Evolutionary conservation across 2,329 filamentous ascomycete genomes (phyloP).

Genomic region (Microthyrium microscopicum): DNA sequence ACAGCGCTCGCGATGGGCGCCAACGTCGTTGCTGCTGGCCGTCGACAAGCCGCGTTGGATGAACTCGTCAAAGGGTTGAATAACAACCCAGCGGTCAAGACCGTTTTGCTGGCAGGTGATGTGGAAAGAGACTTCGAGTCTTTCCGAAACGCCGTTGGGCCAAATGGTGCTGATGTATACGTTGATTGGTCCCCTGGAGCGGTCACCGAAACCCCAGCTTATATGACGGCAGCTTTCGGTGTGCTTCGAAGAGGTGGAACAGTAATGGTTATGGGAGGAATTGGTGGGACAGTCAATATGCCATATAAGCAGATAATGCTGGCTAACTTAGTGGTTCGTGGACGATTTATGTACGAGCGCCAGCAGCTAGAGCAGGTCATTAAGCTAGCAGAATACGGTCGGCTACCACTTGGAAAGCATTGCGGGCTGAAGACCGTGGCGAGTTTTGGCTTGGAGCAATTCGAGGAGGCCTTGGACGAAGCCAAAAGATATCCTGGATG

Average conservation of each 20-base stretch:
- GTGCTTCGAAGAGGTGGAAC: conserved; percentile 21
- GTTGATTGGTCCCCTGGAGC: conserved; percentile 30
- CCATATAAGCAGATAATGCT: background rate
- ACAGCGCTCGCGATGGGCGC: conserved; percentile 35
- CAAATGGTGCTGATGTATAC: conserved; percentile 31
- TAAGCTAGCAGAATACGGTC: background rate
- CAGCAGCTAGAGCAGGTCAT: background rate
- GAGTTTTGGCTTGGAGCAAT: background rate
- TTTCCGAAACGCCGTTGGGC: conserved; percentile 18
- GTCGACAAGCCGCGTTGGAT: conserved; percentile 23
- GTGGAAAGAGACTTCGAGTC: conserved; percentile 20
- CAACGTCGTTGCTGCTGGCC: conserved; percentile 34
- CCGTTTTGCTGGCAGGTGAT: conserved; percentile 26
- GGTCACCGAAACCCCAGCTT: conserved; percentile 19
- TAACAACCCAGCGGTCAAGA: no score
- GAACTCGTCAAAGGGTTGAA: no score
- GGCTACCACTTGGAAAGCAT: background rate
- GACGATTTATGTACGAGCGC: background rate
- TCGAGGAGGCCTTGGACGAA: background rate
- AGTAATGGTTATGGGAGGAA: conserved; percentile 15
- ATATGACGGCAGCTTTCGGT: conserved; percentile 24
- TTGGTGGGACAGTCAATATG: background rate
- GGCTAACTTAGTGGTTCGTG: background rate
- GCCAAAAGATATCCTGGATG: background rate
- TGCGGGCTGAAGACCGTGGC: no score